Conservation (phyloP, 2,329 filamentous ascomycete genomes). For the Hypomyces rosellus region DNA sequence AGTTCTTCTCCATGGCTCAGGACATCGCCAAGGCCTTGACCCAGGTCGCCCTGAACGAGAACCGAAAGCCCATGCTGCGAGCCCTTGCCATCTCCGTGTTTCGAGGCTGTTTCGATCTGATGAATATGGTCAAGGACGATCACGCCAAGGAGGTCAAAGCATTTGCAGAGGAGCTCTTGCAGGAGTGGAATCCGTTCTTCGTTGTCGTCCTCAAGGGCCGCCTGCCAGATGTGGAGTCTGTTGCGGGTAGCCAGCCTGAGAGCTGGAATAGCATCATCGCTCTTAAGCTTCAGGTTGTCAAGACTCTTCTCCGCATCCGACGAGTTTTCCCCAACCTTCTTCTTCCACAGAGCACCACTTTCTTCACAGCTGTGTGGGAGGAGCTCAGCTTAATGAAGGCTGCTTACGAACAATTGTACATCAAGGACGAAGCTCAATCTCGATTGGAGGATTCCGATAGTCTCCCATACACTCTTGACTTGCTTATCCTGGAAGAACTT, state of each 20-base stretch:
- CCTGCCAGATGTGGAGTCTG: constrained; percentile 57
- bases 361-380: constrained; percentile 86
- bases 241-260: constrained; percentile 48
- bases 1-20: constrained; percentile 85
- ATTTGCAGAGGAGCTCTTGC: constrained; percentile 82
- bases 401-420: constrained; percentile 76
- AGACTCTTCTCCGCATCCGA: constrained; percentile 85
- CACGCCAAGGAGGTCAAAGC: constrained; percentile 78
- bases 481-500: constrained; percentile 85
- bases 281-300: constrained; percentile 89
- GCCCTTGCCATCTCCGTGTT: constrained; percentile 88
- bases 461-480: constrained; percentile 91
- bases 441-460: constrained; percentile 84
- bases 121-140: constrained; percentile 95
- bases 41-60: constrained; percentile 70
- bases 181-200: constrained; percentile 87
- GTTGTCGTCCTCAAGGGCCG: constrained; percentile 67
- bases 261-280: constrained; percentile 76
- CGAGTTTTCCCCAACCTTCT: constrained; percentile 76
- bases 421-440: constrained; percentile 77
- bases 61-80: constrained; percentile 67
- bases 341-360: constrained; percentile 70
- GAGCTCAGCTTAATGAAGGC: constrained; percentile 70
- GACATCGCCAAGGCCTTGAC: constrained; percentile 82
- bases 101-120: constrained; percentile 83